These are phyloP conservation scores for Amniculicola lignicola DNA, from an alignment of 495 filamentous ascomycete species.

Conservation along the genomic window DNA sequence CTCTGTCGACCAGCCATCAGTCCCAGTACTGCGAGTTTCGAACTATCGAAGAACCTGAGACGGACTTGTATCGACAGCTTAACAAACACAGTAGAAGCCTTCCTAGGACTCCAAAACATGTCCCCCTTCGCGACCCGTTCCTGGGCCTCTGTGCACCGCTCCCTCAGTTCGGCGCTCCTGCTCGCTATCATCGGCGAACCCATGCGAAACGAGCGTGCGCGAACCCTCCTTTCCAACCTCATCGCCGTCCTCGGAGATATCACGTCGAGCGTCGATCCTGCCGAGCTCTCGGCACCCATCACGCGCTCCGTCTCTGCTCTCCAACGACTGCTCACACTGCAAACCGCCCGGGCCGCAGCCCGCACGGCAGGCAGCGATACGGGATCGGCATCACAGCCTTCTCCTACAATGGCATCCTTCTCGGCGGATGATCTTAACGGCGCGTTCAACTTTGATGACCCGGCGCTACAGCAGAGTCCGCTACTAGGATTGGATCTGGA, in stretches of 20 bases:
- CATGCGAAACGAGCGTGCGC: slow-evolving; percentile 39
- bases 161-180: slow-evolving; percentile 61
- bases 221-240: slow-evolving; percentile 36
- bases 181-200: slow-evolving; percentile 61
- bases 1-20: slow-evolving; percentile 59
- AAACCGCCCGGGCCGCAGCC: neutral
- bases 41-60: slow-evolving; percentile 46
- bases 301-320: slow-evolving; percentile 39
- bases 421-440: slow-evolving; percentile 29
- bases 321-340: slow-evolving; percentile 29
- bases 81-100: slow-evolving; percentile 64
- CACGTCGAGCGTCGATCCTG: slow-evolving; percentile 37
- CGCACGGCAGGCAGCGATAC: slow-evolving; percentile 1
- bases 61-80: slow-evolving; percentile 59
- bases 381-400: slow-evolving; percentile 19
- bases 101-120: slow-evolving; percentile 64
- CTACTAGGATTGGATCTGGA: slow-evolving; percentile 30
- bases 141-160: slow-evolving; percentile 66
- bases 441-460: slow-evolving; percentile 26
- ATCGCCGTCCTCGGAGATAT: slow-evolving; percentile 38
- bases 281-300: slow-evolving; percentile 42
- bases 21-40: slow-evolving; percentile 44
- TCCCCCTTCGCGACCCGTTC: slow-evolving; percentile 62
- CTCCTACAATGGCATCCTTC: slow-evolving; percentile 18
- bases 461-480: slow-evolving; percentile 20